Evolutionary conservation across 129 eudicot species (phyloP), one percentile per base, ranked within the genome.

Genomic region (Calendula officinalis): DNA sequence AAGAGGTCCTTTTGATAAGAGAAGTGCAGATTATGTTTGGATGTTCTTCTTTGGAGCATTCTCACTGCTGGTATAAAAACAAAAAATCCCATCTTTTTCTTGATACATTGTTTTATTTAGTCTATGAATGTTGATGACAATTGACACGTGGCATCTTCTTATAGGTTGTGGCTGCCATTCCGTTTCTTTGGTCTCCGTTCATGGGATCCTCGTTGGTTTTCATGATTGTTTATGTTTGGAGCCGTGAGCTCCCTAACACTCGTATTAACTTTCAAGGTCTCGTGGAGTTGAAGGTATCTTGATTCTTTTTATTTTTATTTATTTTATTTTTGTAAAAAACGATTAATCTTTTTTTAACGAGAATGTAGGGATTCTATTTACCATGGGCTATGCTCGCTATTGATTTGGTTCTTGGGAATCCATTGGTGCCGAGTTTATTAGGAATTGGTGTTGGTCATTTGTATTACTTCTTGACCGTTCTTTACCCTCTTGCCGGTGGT

Each of bases 371-470:
- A 7, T 79, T 82, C 77, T 86, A 86, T 66, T 56, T 82, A 3
- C 86, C 88, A 35, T 86, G 86, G 85, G 70, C 78, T 11, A 63
- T 77, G 88, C 70, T 79, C 32, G 81, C 60, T 49, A 35, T 79
- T 12, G 94, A 79, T 67, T 27, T 82, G 70, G 64, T 86, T 27
- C 54, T 86, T 33, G 94, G 94, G 41, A 86, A 79, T 68, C 86
- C 55, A 32, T 41, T 82, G 70, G 79, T 39, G 76, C 60, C 71
- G 32, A 71, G 61, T 33, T 22, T 79, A 35, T 38, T 79, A 38
- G 94, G 94, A 55, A 86, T 86, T 14, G 94, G 75, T 16, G 88
- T 86, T 15, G 94, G 94, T 33, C 88, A 86, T 71, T 56, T 86
- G 14, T 82, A 70, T 45, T 86, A 86, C 80, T 85, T 85, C 72